These are phyloP conservation scores for Solanum okadae DNA, from an alignment of 257 asterid genomes.

Conservation along the genomic window DNA sequence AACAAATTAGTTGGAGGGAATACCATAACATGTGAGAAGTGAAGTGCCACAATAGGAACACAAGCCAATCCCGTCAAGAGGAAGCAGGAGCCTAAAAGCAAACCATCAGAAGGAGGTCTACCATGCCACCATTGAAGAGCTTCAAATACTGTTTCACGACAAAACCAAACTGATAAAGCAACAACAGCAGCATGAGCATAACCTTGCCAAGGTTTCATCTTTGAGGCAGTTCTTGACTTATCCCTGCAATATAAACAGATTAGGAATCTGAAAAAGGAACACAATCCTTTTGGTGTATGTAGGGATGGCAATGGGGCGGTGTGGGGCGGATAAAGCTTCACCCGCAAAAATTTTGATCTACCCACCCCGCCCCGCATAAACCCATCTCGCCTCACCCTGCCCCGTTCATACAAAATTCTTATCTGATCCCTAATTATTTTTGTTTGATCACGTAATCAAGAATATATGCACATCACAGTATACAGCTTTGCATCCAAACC, in stretches of 20 bases:
- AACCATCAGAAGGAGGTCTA: slow-evolving; percentile 94
- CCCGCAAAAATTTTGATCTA: too few species aligned
- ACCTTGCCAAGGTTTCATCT: slow-evolving; percentile 98
- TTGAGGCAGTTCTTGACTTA: slow-evolving; percentile 67
- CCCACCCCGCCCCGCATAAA: too few species aligned
- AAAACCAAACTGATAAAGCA: slow-evolving; percentile 87
- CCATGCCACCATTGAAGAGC: slow-evolving; percentile 99
- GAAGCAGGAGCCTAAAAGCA: slow-evolving; percentile 83
- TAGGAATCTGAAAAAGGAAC: not conserved
- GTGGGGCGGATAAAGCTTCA: too few species aligned
- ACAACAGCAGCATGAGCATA: slow-evolving; percentile 80
- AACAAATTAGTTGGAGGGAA: not conserved
- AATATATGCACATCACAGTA: too few species aligned
- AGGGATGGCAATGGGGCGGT: too few species aligned
- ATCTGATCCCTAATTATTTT: too few species aligned
- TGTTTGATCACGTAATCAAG: too few species aligned
- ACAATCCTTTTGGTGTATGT: not conserved
- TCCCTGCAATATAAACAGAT: slow-evolving; percentile 48
- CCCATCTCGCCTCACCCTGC: too few species aligned
- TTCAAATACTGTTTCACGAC: slow-evolving; percentile 91
- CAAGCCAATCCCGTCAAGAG: slow-evolving; percentile 84
- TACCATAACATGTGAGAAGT: slow-evolving; percentile 99
- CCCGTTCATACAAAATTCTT: too few species aligned
- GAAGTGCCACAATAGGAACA: slow-evolving; percentile 82
- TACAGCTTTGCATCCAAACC: too few species aligned